phyloP scores from a whole-genome alignment of 331 rosid species.

The Malus hybrid region DNA sequence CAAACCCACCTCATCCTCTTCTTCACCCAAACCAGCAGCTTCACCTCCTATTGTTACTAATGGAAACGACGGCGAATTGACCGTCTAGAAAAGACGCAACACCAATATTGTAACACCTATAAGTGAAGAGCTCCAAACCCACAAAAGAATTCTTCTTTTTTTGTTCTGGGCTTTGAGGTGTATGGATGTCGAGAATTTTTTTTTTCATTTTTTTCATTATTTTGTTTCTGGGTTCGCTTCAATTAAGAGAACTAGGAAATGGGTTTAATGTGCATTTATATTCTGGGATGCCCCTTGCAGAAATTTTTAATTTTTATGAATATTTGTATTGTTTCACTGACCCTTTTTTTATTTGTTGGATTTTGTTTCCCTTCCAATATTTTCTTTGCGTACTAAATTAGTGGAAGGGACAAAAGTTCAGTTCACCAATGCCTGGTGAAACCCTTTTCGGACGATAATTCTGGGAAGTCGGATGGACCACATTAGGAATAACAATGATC shows the following conservation, averaged over 20 bases:
- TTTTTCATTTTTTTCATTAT: too few relatives aligned
- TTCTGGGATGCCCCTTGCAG: not conserved
- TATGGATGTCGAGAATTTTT: not conserved
- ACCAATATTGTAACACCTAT: conserved; percentile 34
- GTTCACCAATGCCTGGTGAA: not conserved
- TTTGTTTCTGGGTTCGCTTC: not conserved
- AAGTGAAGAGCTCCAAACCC: conserved; percentile 30
- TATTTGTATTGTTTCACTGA: too few relatives aligned
- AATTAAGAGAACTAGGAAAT: not conserved
- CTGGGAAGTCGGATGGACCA: not conserved
- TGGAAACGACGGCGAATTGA: conserved; percentile 24
- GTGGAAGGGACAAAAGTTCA: not conserved
- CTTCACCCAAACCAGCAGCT: conserved; percentile 13
- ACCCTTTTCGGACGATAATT: not conserved
- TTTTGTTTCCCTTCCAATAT: not conserved
- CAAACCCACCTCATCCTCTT: conserved; percentile 27
- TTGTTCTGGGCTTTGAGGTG: not conserved
- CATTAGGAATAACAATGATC: conserved; percentile 21
- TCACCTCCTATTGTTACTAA: not conserved
- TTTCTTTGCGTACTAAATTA: not conserved
- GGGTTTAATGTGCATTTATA: not conserved
- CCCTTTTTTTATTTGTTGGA: too few relatives aligned
- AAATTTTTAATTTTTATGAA: not conserved
- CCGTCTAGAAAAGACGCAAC: conserved; percentile 45
- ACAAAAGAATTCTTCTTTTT: conserved; percentile 5